phyloP scores from a whole-genome alignment of 306 rosid genomes.

The Mimosa pudica region DNA sequence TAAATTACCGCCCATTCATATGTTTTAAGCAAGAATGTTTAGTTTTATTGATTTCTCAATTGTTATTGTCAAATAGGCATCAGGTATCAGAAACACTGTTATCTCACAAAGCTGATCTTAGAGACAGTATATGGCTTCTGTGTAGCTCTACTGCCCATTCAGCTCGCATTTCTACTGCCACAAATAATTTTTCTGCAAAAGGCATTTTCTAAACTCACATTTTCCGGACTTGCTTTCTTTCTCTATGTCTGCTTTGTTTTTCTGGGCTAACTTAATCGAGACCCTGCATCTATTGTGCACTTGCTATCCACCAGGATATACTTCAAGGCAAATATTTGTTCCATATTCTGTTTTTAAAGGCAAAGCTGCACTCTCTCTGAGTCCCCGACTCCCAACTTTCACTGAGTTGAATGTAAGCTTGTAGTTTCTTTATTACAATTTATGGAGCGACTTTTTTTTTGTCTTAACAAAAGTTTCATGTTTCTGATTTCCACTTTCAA shows the following conservation, averaged over 20 bases:
- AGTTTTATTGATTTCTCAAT: constrained; percentile 2
- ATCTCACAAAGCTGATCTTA: constrained; percentile 39
- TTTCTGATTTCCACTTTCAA: constrained; percentile 29
- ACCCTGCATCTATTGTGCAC: constrained; percentile 15
- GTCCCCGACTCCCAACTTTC: constrained; percentile 82
- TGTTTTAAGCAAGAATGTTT: background rate
- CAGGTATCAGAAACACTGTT: constrained; percentile 41
- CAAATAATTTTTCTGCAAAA: constrained; percentile 50
- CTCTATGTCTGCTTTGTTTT: background rate
- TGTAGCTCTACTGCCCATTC: constrained; percentile 36
- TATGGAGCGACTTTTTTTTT: constrained; percentile 7
- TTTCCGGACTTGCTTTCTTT: constrained; percentile 10
- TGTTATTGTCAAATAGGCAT: constrained; percentile 41
- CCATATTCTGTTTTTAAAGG: constrained; percentile 81
- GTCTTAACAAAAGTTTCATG: constrained; percentile 10
- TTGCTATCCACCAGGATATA: constrained; percentile 51
- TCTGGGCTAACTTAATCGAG: background rate
- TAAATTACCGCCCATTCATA: background rate
- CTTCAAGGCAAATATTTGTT: constrained; percentile 53
- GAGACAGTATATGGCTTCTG: constrained; percentile 28
- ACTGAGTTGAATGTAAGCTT: constrained; percentile 62
- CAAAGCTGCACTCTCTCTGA: constrained; percentile 81
- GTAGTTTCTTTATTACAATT: constrained; percentile 11
- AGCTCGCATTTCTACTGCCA: constrained; percentile 51
- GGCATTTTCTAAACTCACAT: constrained; percentile 44